Percentiles rank a stretch among this genome's conserved stretches.
Evolutionary conservation across 208 protist genomes (phyloP).

Genomic region (Tritrichomonas musculus): DNA sequence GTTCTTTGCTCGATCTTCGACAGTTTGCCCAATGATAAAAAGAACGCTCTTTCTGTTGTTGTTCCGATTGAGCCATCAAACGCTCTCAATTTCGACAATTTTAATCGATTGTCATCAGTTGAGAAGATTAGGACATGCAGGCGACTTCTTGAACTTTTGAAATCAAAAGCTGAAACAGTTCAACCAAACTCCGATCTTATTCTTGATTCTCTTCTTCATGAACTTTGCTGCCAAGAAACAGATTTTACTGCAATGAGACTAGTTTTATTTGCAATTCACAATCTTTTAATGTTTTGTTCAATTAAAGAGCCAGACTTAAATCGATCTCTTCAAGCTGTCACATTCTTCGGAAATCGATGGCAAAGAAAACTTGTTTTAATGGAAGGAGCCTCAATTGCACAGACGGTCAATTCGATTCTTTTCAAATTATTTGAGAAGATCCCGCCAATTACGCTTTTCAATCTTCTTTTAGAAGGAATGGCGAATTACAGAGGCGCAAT

Average conservation of each 20-base stretch:
- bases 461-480: neutral
- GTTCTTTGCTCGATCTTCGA: neutral
- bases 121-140: neutral
- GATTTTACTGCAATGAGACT: neutral
- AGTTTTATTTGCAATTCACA: neutral
- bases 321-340: neutral
- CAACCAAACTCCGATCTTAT: neutral
- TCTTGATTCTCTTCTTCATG: neutral
- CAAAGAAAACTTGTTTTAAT: neutral
- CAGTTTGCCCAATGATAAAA: neutral
- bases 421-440: conserved; percentile 21
- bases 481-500: neutral
- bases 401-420: neutral
- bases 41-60: neutral
- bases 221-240: neutral
- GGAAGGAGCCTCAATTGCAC: neutral
- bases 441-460: neutral
- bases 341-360: neutral
- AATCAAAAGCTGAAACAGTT: neutral
- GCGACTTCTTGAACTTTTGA: neutral
- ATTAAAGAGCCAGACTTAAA: neutral
- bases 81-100: neutral
- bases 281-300: neutral
- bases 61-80: neutral
- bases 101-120: neutral